Evolutionary conservation across 1,284 basidiomycete genomes (phyloP).

Genomic region (Psilocybe mexicana): DNA sequence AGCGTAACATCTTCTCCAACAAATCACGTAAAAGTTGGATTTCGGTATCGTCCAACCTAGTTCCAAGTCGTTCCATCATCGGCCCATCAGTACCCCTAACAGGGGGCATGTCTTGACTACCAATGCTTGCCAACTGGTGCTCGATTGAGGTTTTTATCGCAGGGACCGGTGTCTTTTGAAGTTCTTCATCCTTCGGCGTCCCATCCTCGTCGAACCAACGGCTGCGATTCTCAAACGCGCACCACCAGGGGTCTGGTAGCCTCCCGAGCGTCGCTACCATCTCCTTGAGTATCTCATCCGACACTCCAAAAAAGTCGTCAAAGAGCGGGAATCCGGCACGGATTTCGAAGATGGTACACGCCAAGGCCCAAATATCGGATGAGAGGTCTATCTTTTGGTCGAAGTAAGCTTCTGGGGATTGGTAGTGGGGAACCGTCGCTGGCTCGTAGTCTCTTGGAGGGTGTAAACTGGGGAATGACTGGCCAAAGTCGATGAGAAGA

Average conservation of each 20-base stretch:
- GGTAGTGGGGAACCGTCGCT: conserved; percentile 31
- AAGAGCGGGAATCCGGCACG: conserved; percentile 38
- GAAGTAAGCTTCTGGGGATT: conserved; percentile 34
- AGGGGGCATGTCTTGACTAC: conserved; percentile 23
- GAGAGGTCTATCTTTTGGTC: conserved; percentile 24
- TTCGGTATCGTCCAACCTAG: conserved; percentile 30
- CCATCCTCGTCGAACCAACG: conserved; percentile 37
- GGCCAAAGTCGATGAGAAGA: conserved; percentile 35
- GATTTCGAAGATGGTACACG: conserved; percentile 38
- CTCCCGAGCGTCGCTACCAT: conserved; percentile 35
- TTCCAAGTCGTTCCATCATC: conserved; percentile 35
- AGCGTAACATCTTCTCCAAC: conserved; percentile 40
- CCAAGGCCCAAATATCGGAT: conserved; percentile 39
- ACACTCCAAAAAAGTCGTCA: conserved; percentile 31
- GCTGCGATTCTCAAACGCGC: conserved; percentile 23
- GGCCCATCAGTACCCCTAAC: conserved; percentile 22
- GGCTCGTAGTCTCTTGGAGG: conserved; percentile 28
- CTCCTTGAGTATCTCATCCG: conserved; percentile 30
- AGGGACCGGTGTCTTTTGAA: conserved; percentile 23
- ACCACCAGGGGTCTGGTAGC: conserved; percentile 40
- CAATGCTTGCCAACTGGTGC: conserved; percentile 31
- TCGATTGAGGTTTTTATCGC: conserved; percentile 28
- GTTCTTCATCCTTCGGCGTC: conserved; percentile 23
- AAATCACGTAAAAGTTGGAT: conserved; percentile 37
- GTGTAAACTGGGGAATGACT: conserved; percentile 28